Evolutionary conservation across 2,329 filamentous ascomycete species (phyloP).

Genomic region (Colletotrichum lindemuthianum): DNA sequence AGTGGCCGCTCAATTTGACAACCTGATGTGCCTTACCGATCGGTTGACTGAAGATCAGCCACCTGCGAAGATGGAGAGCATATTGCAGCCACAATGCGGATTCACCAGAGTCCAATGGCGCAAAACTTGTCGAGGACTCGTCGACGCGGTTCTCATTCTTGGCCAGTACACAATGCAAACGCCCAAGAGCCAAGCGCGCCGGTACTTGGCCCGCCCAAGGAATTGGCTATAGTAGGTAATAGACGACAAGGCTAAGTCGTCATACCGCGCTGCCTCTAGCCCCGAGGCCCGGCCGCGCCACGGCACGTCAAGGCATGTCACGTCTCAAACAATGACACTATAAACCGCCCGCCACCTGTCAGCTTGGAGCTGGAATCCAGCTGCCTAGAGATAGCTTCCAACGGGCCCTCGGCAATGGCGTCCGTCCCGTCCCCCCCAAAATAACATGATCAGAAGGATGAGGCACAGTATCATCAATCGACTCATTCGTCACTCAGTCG

Average conservation of each 20-base stretch:
- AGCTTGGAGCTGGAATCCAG: neutral
- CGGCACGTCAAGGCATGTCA: neutral
- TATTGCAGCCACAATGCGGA: too few relatives aligned
- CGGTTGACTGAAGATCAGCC: too few relatives aligned
- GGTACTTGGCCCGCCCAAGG: too few relatives aligned
- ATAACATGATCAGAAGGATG: neutral
- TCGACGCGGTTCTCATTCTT: too few relatives aligned
- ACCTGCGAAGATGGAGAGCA: too few relatives aligned
- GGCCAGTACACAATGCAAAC: too few relatives aligned
- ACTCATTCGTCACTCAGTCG: too few relatives aligned
- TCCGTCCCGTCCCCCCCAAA: neutral
- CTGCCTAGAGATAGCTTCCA: conserved; percentile 18
- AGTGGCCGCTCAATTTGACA: neutral
- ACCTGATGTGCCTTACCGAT: too few relatives aligned
- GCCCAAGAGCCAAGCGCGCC: too few relatives aligned
- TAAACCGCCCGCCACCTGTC: conserved; percentile 3
- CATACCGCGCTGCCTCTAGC: too few relatives aligned
- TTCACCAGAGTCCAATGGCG: too few relatives aligned
- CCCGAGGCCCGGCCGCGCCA: neutral
- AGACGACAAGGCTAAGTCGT: conserved; percentile 2
- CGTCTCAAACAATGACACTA: conserved; percentile 11
- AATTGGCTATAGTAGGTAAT: neutral
- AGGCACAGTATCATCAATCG: neutral
- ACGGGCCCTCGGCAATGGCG: neutral
- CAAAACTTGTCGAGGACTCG: too few relatives aligned